Evolutionary conservation across 768 basidiomycete species (phyloP).

Genomic region (Amanita polypyramis): DNA sequence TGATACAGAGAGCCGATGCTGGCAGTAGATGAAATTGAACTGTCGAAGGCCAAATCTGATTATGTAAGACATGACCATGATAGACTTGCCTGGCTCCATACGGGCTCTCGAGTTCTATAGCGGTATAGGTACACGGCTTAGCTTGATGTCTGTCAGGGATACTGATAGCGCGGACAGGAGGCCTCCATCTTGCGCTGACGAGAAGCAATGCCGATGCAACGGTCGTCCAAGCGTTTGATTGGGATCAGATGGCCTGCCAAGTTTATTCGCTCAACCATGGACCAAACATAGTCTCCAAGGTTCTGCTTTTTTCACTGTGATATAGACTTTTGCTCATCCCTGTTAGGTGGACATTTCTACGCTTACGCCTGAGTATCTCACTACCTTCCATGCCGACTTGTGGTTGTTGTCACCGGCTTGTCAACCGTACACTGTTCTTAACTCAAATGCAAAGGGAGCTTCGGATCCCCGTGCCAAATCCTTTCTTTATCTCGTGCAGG

Average conservation of each 20-base stretch:
- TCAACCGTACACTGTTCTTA: constrained; percentile 76
- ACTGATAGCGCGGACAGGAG: constrained; percentile 32
- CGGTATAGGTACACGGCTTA: constrained; percentile 55
- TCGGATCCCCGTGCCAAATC: constrained; percentile 67
- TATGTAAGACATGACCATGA: constrained; percentile 5
- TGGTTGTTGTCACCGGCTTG: constrained; percentile 81
- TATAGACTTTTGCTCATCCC: constrained; percentile 2
- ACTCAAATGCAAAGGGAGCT: constrained; percentile 59
- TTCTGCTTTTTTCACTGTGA: constrained; percentile 14
- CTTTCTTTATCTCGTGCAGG: constrained; percentile 60
- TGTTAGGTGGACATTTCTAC: constrained; percentile 49
- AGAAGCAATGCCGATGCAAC: constrained; percentile 35
- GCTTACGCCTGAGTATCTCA: constrained; percentile 38
- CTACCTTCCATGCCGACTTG: constrained; percentile 39
- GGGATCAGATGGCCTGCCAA: constrained; percentile 66
- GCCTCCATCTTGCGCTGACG: constrained; percentile 57
- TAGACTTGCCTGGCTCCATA: constrained; percentile 7
- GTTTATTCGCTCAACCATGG: constrained; percentile 61
- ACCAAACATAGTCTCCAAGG: constrained; percentile 36
- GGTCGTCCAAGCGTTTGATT: constrained; percentile 67
- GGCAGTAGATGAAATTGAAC: not conserved
- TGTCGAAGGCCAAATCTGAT: not conserved
- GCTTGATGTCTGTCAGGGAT: not conserved
- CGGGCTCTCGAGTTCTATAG: constrained; percentile 62
- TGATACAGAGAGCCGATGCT: too few species aligned